These are phyloP conservation scores for Boletus subcaerulescens DNA, from an alignment of 768 basidiomycete genomes.

Conservation along the genomic window DNA sequence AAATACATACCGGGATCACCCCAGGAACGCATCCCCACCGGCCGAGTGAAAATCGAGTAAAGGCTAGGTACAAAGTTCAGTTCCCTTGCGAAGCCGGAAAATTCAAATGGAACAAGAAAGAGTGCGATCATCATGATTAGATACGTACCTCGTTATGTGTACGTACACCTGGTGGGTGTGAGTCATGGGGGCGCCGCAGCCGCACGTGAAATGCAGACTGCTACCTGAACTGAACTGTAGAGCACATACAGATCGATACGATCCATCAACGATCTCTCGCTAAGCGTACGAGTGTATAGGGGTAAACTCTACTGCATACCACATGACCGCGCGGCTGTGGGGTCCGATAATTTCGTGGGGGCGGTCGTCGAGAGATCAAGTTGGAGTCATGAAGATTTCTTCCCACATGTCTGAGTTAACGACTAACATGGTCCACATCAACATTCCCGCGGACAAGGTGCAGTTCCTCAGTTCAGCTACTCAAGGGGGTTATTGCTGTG, in stretches of 20 bases:
- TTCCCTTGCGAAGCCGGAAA: neutral
- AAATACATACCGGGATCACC: neutral
- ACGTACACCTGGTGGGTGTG: conserved; percentile 7
- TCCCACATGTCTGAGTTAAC: conserved; percentile 26
- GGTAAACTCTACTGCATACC: neutral
- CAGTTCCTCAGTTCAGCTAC: neutral
- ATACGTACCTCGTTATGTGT: conserved; percentile 1
- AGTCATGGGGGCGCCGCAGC: neutral
- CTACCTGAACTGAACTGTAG: conserved; percentile 4
- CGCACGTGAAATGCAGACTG: neutral
- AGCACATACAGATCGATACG: conserved; percentile 11
- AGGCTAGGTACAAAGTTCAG: conserved; percentile 20
- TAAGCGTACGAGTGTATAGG: conserved; percentile 4
- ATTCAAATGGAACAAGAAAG: neutral
- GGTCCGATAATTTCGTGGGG: neutral
- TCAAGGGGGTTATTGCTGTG: conserved; percentile 13
- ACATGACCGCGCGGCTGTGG: neutral
- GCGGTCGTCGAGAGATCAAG: neutral
- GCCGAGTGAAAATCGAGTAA: conserved; percentile 6
- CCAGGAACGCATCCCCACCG: conserved; percentile 1
- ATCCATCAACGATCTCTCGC: conserved; percentile 10
- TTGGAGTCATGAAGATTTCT: conserved; percentile 2
- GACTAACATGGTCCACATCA: conserved; percentile 10
- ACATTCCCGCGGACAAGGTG: conserved; percentile 23
- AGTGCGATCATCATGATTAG: conserved; percentile 7